Evolutionary conservation across 345 rosid genomes (phyloP), one percentile per base, ranked within the genome.

Genomic region (Mercurialis annua): DNA sequence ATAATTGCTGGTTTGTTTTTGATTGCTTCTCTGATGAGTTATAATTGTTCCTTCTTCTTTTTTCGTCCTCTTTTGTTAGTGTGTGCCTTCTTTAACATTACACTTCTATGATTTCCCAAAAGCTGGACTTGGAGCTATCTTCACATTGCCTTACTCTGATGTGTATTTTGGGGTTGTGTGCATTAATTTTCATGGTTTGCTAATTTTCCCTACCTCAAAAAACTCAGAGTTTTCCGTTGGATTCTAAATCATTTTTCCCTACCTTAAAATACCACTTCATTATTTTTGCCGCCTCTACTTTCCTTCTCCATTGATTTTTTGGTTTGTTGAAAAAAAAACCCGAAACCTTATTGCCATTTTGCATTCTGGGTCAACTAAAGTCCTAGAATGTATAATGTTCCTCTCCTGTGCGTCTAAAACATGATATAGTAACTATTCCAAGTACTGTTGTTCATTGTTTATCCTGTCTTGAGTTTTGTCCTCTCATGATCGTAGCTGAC

Each of bases 1-100:
- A 90, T 93, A 17, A 90, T 90, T 68, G 81, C 94, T 71, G 98
- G 98, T 89, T 62, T 59, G 62, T 44, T 62, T 26, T 31, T 0
- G 52, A 47, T 69, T 38, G 26, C 24, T 42, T 10, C 55, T 2
- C 55, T 10, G 15, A 33, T 33, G 70, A 55, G 57, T 62, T 60
- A 23, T 12, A 29, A 5, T 57, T 52, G 0, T 31, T 40, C 46
- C 21, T 52, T 18, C 17, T 20, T 40, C 15, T 57, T 15, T 49
- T 26, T 23, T 10, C 64, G 12, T 24, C 4, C 20, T 15, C 30
- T 14, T 6, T 10, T 21, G 17, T 38, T 59, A 20, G 20, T 9
- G 20, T 16, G 9, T 17, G 15, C 34, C n/a, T 56, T 18, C 24
- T 9, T 20, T 6, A n/a, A 6, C 17, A 59, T 24, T 9, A 18